phyloP scores from a whole-genome alignment of 345 rosid species.

The Raphanus sativus region DNA sequence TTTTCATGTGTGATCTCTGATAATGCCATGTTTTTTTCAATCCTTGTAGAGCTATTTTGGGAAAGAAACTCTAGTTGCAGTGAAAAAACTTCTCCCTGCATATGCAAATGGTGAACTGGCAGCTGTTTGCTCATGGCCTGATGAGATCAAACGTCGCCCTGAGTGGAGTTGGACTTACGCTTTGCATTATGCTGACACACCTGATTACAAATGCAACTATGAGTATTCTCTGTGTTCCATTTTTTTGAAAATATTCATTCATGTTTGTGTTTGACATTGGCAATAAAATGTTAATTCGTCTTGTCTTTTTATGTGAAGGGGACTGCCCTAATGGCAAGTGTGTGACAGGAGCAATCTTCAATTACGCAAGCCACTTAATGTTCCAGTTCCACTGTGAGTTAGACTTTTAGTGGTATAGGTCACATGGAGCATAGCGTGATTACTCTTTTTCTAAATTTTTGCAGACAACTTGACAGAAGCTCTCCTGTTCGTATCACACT shows the following conservation, averaged over 20 bases:
- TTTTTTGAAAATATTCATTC: background rate
- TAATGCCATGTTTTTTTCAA: background rate
- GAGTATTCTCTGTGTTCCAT: conserved; percentile 59
- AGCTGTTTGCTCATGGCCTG: conserved; percentile 86
- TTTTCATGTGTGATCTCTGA: too few relatives aligned
- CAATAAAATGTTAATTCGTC: background rate
- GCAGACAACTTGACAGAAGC: conserved; percentile 86
- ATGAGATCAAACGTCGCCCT: conserved; percentile 53
- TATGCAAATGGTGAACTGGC: conserved; percentile 84
- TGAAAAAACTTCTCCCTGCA: conserved; percentile 66
- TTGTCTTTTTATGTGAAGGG: conserved; percentile 8
- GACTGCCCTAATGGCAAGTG: conserved; percentile 53
- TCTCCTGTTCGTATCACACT: conserved; percentile 81
- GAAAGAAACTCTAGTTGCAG: conserved; percentile 59
- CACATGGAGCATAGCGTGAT: background rate
- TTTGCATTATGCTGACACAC: conserved; percentile 82
- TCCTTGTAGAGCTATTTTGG: conserved; percentile 55
- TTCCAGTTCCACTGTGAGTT: conserved; percentile 53
- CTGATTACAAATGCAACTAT: conserved; percentile 85
- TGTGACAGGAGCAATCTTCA: conserved; percentile 84
- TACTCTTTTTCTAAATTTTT: conserved; percentile 5
- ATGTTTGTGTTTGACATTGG: background rate
- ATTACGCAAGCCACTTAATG: conserved; percentile 71
- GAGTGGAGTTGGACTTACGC: conserved; percentile 75
- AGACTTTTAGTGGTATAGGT: conserved; percentile 28